Base-by-base conservation (phyloP, 352 stramenopile genomes). In the Globisporangium rhizosaccharum region DNA sequence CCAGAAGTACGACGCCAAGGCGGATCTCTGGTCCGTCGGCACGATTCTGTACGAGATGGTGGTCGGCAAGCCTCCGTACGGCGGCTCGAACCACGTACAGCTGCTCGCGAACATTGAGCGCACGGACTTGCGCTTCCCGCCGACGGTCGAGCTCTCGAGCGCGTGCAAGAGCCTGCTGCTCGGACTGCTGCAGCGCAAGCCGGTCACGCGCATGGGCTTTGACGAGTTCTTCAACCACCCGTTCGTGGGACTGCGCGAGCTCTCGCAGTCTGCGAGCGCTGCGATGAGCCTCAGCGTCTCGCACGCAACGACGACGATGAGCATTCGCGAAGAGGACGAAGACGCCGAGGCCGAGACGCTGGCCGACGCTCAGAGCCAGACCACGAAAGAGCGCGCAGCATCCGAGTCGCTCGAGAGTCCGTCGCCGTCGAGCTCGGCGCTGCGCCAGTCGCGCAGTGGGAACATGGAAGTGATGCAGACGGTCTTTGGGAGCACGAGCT, bases 31-130 rank as follows among this genome's bases (percentile, higher is more conserved):
- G 95, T 97, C 85, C 2, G 93, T 98, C 2, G 96, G 96, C 37
- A 95, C 90, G 9, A 97, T 99, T 45, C 59, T 98, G 28, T 99
- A 96, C 68, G 96, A 99, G 77, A 97, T 98, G 87, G 79, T 98
- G 61, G 81, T 90, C 1, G 94, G 94, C 41, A 76, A 82, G n/a
- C 92, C 94, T 18, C 96, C 96, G 2, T 98, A 98, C 66, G 82
- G 93, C 36, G 96, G 93, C 51, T 84, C 94, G 25, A 98, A 98
- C 76, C 94, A 98, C 66, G 88, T 98, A 42, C 90, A 98, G 63
- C 71, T 98, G 37, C 67, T 98, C 18, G 79, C 84, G 46, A 98
- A 98, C 66, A 98, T 98, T 61, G 82, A 98, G 69, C 76, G 81
- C 18, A 92, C 96, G 59, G 83, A 89, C 15, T 74, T 98, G 26